Base-by-base conservation (phyloP, 164 flowering plant genomes). In the Aristolochia californica region DNA sequence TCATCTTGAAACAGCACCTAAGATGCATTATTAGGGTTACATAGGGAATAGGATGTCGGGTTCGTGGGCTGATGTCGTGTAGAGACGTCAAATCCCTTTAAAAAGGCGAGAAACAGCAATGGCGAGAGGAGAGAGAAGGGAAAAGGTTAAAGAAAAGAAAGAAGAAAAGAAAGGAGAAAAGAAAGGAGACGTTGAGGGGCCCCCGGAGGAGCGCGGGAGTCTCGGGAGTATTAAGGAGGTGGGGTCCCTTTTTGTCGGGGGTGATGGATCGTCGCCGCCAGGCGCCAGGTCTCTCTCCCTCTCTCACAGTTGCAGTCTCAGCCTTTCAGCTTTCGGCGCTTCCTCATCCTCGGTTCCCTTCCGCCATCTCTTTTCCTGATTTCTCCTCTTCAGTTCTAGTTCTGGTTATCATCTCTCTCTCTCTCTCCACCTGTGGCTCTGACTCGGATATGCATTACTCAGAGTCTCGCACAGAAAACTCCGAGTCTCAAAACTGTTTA, bases 171-270 rank as follows among this genome's bases (percentile, higher is more conserved):
- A 47, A n/a, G 4, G 20, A 20, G 17, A 2, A 47, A n/a, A 47
- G 20, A 20, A 16, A n/a, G 15, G 20, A 47, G 18, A 17, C 2
- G 18, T 2, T n/a, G n/a, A n/a, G n/a, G n/a, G n/a, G n/a, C n/a
- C n/a, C n/a, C n/a, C n/a, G n/a, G n/a, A n/a, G n/a, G n/a, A n/a
- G 55, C 55, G 55, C 55, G 55, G 55, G 55, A 52, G 55, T 52
- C 55, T 52, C 55, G 55, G 55, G 55, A 52, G 28, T 52, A 24
- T 52, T 52, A 52, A 22, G 55, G 24, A 20, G 55, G 55, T 52
- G 55, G 55, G n/a, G 55, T 23, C 55, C 55, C 10, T 11, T 10
- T 13, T 52, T 52, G 55, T 25, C 55, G 55, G 55, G 30, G 24
- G 30, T 47, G 50, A 47, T 47, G 18, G 20, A 8, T 47, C 22